Percentiles rank a stretch among this genome's conserved stretches.
These are phyloP conservation scores for Hyaloscypha finlandica DNA, from an alignment of 495 filamentous ascomycete species.

Conservation along the genomic window DNA sequence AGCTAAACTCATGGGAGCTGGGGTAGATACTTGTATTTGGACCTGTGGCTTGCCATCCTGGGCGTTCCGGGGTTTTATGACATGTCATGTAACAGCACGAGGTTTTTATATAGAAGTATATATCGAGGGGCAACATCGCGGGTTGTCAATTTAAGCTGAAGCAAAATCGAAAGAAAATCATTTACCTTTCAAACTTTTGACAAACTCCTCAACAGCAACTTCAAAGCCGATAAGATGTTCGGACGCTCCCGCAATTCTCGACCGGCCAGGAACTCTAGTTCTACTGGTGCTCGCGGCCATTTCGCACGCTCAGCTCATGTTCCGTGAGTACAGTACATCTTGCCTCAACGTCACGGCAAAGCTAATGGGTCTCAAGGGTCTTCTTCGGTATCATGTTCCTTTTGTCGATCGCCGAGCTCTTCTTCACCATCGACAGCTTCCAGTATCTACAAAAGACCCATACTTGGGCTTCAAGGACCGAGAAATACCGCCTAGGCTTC, in stretches of 20 bases:
- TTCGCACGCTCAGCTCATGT: background rate
- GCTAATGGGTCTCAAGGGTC: slow-evolving; percentile 1
- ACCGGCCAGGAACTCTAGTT: background rate
- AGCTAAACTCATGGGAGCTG: background rate
- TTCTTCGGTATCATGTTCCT: slow-evolving; percentile 26
- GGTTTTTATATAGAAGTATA: background rate
- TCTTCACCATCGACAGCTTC: slow-evolving; percentile 22
- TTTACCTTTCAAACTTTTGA: background rate
- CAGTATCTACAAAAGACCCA: slow-evolving; percentile 24
- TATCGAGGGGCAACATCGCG: background rate
- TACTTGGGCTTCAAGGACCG: slow-evolving; percentile 15
- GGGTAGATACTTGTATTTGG: slow-evolving; percentile 6
- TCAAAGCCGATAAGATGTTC: background rate
- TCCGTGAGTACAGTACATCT: background rate
- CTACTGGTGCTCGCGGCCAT: background rate
- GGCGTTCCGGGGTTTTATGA: background rate
- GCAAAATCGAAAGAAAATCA: background rate
- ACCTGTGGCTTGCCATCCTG: background rate
- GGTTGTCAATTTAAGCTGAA: background rate
- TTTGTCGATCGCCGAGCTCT: slow-evolving; percentile 21
- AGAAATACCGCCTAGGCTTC: slow-evolving; percentile 16
- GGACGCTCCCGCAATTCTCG: slow-evolving; percentile 2
- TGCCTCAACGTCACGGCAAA: background rate
- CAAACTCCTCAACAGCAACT: background rate
- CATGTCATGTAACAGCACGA: background rate